A percentile compares a stretch with the other conserved stretches of the same genome.
Conservation (phyloP, 2,329 filamentous ascomycete genomes). For the Fusarium circinatum region DNA sequence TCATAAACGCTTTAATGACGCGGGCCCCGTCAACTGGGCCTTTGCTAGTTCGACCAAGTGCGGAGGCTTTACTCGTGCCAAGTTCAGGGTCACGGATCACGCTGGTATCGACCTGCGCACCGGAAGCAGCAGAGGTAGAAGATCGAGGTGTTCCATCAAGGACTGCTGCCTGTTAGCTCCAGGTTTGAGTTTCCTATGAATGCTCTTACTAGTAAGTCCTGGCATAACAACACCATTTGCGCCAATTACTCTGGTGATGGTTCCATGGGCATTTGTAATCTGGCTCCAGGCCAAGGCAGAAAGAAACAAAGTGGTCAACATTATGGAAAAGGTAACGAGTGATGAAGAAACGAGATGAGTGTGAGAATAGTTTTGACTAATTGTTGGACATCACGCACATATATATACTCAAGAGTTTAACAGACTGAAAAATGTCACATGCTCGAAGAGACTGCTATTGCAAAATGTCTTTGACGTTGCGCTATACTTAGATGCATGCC, state of each 20-base stretch:
- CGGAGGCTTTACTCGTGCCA: background rate
- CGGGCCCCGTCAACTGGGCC: background rate
- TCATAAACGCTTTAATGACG: background rate
- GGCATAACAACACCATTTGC: constrained; percentile 5
- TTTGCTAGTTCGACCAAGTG: constrained; percentile 6
- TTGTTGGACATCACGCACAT: background rate
- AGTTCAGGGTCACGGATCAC: constrained; percentile 7
- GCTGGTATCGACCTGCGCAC: constrained; percentile 1
- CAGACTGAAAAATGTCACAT: background rate
- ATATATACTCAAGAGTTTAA: background rate
- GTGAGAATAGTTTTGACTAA: background rate
- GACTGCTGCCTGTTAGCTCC: background rate
- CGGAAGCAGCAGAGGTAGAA: background rate
- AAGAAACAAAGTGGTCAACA: background rate
- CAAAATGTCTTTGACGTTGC: background rate
- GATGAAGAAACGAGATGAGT: background rate
- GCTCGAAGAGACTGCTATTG: background rate
- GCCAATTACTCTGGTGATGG: constrained; percentile 5
- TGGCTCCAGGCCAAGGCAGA: constrained; percentile 5
- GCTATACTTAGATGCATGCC: background rate
- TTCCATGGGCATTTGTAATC: background rate
- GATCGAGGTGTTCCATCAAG: constrained; percentile 9
- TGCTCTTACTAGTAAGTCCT: background rate
- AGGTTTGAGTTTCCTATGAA: background rate
- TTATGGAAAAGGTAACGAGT: background rate